Evolutionary conservation across 1,284 basidiomycete species (phyloP).

Genomic region (Austroboletus niveus): DNA sequence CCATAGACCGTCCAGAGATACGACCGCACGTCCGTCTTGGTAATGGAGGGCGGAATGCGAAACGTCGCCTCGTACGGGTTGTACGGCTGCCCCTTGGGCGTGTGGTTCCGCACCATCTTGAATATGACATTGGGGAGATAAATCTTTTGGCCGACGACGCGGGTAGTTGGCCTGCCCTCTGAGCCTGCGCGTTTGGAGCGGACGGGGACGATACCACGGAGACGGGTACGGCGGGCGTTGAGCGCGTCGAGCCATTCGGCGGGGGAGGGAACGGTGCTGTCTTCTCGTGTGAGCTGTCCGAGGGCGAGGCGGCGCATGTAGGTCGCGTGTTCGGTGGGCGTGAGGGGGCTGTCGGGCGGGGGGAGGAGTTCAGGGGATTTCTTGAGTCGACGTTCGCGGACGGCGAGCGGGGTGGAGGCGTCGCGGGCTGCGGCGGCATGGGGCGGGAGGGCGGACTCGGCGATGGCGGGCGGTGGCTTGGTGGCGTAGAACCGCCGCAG

Average conservation of each 20-base stretch:
- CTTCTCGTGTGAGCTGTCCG: constrained; percentile 45
- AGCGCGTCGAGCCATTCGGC: constrained; percentile 56
- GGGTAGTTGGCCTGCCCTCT: constrained; percentile 32
- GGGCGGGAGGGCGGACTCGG: constrained; percentile 35
- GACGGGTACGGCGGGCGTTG: constrained; percentile 55
- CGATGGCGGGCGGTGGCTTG: constrained; percentile 22
- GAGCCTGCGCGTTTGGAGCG: constrained; percentile 35
- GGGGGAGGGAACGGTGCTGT: constrained; percentile 44
- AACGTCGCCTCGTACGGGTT: constrained; percentile 96
- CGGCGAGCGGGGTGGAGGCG: constrained; percentile 66
- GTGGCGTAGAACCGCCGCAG: constrained; percentile 53
- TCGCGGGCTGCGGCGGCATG: constrained; percentile 57
- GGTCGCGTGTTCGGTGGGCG: constrained; percentile 58
- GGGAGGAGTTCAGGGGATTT: constrained; percentile 39
- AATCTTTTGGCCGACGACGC: constrained; percentile 75
- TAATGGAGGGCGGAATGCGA: constrained; percentile 81
- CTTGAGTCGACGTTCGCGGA: constrained; percentile 64
- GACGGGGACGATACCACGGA: constrained; percentile 59
- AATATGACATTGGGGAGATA: constrained; percentile 90
- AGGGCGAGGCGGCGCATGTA: constrained; percentile 57
- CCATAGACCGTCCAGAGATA: constrained; percentile 86
- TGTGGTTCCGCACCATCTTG: constrained; percentile 83
- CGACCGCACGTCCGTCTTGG: constrained; percentile 88
- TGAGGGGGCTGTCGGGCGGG: constrained; percentile 52
- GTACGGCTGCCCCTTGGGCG: constrained; percentile 75